Evolutionary conservation across 352 stramenopile genomes (phyloP).

Genomic region (Peronospora tabacina): DNA sequence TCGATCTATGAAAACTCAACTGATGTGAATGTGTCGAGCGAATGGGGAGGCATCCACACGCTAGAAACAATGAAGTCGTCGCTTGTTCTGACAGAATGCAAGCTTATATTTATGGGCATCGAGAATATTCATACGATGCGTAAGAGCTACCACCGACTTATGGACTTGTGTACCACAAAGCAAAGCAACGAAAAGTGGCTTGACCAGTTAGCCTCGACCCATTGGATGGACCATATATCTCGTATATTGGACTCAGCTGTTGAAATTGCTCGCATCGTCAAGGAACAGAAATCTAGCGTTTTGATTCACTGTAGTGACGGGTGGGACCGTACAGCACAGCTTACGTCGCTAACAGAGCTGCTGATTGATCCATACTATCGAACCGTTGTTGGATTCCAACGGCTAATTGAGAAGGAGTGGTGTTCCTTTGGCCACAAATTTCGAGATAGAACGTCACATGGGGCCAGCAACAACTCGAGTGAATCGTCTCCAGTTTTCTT

Average conservation of each 20-base stretch:
- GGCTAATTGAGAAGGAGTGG: conserved; percentile 88
- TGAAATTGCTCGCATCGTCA: conserved; percentile 78
- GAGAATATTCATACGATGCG: conserved; percentile 91
- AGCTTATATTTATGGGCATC: conserved; percentile 87
- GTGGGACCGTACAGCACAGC: conserved; percentile 93
- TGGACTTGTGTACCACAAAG: conserved; percentile 62
- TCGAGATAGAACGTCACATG: conserved; percentile 60
- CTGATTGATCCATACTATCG: conserved; percentile 89
- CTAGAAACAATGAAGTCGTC: conserved; percentile 43
- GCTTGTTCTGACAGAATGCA: conserved; percentile 70
- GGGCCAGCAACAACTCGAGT: conserved; percentile 38
- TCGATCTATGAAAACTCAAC: conserved; percentile 20
- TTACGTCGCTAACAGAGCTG: conserved; percentile 74
- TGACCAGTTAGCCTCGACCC: conserved; percentile 60
- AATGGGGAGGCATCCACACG: conserved; percentile 20
- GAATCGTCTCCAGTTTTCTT: conserved; percentile 96
- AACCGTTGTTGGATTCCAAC: conserved; percentile 76
- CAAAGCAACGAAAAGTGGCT: conserved; percentile 72
- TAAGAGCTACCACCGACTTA: conserved; percentile 72
- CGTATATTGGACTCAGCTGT: conserved; percentile 72
- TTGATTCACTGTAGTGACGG: conserved; percentile 98
- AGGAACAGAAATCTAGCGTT: conserved; percentile 86
- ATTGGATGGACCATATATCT: conserved; percentile 73
- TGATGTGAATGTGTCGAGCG: conserved; percentile 6
- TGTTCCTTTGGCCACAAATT: conserved; percentile 88